Evolutionary conservation across 1,139 yeast genomes (phyloP).

Genomic region (Suhomyces wounanorum): DNA sequence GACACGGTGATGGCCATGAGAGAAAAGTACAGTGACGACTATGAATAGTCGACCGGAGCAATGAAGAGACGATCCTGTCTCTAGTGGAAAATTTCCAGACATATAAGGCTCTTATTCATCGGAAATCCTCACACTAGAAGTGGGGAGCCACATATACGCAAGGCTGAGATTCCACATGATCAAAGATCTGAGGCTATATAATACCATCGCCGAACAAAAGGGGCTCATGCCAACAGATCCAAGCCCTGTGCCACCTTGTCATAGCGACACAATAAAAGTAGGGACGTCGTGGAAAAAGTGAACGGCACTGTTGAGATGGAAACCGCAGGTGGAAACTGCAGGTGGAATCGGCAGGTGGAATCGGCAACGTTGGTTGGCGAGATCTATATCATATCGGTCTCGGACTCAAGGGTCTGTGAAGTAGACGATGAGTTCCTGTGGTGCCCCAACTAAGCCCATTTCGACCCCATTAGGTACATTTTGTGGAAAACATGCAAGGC

Average conservation of each 20-base stretch:
- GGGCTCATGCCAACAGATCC: background rate
- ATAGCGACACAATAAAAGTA: background rate
- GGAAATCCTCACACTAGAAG: background rate
- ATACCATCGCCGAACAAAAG: background rate
- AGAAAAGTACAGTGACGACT: conserved; percentile 30
- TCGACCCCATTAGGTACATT: too few species aligned
- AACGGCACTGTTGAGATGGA: background rate
- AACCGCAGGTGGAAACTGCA: background rate
- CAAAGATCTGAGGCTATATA: background rate
- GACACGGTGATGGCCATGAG: conserved; percentile 33
- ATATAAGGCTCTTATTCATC: too few species aligned
- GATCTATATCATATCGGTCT: background rate
- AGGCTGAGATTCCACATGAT: background rate
- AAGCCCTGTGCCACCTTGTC: background rate
- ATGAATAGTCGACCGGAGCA: conserved; percentile 19
- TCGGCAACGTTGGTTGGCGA: background rate
- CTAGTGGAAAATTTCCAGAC: too few species aligned
- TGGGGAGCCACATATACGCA: background rate
- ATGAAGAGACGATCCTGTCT: background rate
- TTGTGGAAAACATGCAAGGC: too few species aligned
- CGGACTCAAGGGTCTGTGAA: too few species aligned
- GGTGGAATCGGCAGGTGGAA: background rate
- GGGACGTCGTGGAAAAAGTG: background rate
- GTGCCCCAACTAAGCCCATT: too few species aligned
- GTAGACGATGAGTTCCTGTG: too few species aligned